Percentiles rank a stretch among this genome's conserved stretches.
Evolutionary conservation across 306 rosid species (phyloP).

Genomic region (Pyrus betulifolia): DNA sequence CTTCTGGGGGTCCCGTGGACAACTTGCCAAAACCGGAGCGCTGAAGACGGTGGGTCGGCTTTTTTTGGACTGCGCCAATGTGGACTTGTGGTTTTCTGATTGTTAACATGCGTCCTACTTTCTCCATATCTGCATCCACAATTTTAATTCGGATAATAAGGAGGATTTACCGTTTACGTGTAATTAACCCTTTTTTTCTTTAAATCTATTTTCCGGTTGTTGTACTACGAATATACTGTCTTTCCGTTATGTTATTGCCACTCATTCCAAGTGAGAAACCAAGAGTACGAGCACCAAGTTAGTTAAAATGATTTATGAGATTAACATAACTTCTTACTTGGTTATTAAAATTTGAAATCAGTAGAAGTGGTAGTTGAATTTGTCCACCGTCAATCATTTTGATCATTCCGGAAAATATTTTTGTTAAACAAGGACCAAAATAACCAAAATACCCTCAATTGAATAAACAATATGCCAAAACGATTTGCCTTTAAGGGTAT

Average conservation of each 20-base stretch:
- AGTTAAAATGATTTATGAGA: not conserved
- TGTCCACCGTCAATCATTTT: too few relatives aligned
- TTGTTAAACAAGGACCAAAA: too few relatives aligned
- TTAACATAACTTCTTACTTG: too few relatives aligned
- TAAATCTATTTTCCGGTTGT: not conserved
- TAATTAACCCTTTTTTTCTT: not conserved
- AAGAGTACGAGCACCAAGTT: not conserved
- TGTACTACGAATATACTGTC: conserved; percentile 18
- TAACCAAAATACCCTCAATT: too few relatives aligned
- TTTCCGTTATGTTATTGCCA: conserved; percentile 3
- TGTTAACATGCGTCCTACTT: not conserved
- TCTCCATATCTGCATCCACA: not conserved
- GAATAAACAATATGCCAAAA: too few relatives aligned
- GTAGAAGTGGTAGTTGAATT: fast-evolving
- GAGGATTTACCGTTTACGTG: not conserved
- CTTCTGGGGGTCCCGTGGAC: conserved; percentile 24
- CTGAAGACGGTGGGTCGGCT: conserved; percentile 29
- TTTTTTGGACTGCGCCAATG: not conserved
- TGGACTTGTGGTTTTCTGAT: conserved; percentile 6
- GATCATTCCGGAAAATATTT: too few relatives aligned
- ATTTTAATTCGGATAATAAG: not conserved
- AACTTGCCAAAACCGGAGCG: conserved; percentile 28
- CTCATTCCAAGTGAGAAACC: conserved; percentile 35
- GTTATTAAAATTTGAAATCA: too few relatives aligned
- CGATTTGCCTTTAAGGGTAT: too few relatives aligned